Conservation (phyloP, 768 basidiomycete genomes). For the Russula dissimulans region DNA sequence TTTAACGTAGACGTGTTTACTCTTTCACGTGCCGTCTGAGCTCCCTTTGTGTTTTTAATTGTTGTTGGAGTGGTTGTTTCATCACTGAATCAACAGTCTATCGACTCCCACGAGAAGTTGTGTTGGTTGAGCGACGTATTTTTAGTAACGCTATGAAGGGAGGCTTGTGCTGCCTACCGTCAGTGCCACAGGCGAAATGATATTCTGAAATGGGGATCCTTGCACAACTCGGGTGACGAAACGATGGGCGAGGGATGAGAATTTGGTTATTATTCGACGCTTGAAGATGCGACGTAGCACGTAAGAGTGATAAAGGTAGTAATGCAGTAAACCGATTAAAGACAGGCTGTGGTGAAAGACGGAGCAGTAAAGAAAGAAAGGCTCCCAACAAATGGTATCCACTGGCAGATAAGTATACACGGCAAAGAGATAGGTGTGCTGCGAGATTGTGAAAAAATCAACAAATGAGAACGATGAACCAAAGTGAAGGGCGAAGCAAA, state of each 20-base stretch:
- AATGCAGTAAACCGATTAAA: slow-evolving; percentile 2
- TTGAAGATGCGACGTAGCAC: slow-evolving; percentile 4
- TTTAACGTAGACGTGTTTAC: too few species aligned
- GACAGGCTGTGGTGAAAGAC: slow-evolving; percentile 4
- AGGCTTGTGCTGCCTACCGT: too few species aligned
- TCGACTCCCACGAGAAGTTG: too few species aligned
- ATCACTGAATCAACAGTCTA: too few species aligned
- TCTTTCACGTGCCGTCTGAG: too few species aligned
- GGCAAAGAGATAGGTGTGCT: slow-evolving; percentile 1
- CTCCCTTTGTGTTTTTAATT: too few species aligned
- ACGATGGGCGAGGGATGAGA: not conserved
- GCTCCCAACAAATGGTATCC: slow-evolving; percentile 7
- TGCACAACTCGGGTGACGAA: too few species aligned
- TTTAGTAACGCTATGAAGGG: too few species aligned
- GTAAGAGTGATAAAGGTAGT: slow-evolving; percentile 4
- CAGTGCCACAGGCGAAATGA: too few species aligned
- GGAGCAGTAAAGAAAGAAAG: not conserved
- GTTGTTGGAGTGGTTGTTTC: too few species aligned
- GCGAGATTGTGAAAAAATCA: not conserved
- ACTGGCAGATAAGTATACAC: slow-evolving; percentile 11
- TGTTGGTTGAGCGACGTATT: too few species aligned
- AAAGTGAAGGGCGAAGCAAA: not conserved
- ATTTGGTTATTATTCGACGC: not conserved
- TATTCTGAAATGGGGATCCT: too few species aligned
- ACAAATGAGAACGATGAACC: not conserved